Evolutionary conservation across 208 protist genomes (phyloP), one percentile per base, ranked within the genome.

Genomic region (Trypanosoma caninum): DNA sequence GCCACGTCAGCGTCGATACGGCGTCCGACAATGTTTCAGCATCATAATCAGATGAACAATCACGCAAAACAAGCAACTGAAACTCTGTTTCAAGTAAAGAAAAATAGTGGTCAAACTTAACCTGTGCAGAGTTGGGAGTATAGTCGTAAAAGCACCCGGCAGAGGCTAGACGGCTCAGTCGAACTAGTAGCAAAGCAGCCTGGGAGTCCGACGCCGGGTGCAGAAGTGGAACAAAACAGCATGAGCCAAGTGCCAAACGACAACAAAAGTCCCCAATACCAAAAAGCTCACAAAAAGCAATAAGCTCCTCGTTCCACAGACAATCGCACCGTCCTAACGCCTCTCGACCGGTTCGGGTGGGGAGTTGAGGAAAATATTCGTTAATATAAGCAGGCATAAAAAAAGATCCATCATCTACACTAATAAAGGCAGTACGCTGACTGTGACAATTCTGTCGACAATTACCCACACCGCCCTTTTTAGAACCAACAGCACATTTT

Each of bases 241-340:
- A 60, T 5, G 67, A 73, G 18, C 67, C 67, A 33, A 73, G 52
- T 23, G 67, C 57, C 16, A 73, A 44, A 14, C 67, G 67, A 44
- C 67, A 73, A 18, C 67, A 73, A 13, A 48, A 73, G 18, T 66
- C 44, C 6, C 56, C 59, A 30, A 73, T 5, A 23, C 50, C 57
- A 56, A 72, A 64, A 10, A 51, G 23, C 8, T 65, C 48, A 59
- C 58, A 60, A 28, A 64, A 70, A 30, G 25, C 40, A 42, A 70
- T 70, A 22, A 70, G 46, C 33, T 70, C 65, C 46, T 65, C 65
- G 33, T 70, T 70, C 65, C 56, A 64, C 13, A 65, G 46, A 42
- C 65, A 72, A 31, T 72, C 65, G 40, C 58, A 66, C 1, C 45
- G 58, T n/a, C 57, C 57, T 35, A 72, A 51, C 1, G 52, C 55